Conservation (phyloP, 2,329 filamentous ascomycete genomes). For the Botrytis paeoniae region DNA sequence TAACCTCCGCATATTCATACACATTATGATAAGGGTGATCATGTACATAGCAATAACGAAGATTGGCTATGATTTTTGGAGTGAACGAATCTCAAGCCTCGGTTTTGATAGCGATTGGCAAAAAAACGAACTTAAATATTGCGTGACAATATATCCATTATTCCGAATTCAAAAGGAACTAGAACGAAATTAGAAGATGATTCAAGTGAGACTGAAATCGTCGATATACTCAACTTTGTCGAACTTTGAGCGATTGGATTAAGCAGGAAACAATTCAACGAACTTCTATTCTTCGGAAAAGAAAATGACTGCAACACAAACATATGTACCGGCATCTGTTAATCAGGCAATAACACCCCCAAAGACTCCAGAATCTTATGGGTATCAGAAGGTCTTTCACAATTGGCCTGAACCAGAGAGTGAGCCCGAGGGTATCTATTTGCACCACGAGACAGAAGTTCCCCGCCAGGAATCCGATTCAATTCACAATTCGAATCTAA, state of each 20-base stretch:
- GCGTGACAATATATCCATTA: conserved; percentile 13
- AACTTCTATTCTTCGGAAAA: not conserved
- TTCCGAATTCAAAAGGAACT: not conserved
- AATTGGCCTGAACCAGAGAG: conserved; percentile 31
- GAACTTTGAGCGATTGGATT: not conserved
- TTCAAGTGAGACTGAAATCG: conserved; percentile 1
- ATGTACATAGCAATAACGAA: not conserved
- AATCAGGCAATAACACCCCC: conserved; percentile 27
- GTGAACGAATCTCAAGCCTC: not conserved
- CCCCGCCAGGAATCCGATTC: not conserved
- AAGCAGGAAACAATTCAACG: not conserved
- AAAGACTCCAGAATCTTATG: conserved; percentile 26
- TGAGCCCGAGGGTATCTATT: conserved; percentile 22
- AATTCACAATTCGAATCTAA: conserved; percentile 18
- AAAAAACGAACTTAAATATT: not conserved
- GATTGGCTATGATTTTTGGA: not conserved
- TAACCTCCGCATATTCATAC: conserved; percentile 15
- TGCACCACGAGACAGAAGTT: conserved; percentile 1
- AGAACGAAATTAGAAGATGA: not conserved
- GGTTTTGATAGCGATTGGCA: not conserved
- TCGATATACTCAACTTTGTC: not conserved
- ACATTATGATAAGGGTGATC: conserved; percentile 6
- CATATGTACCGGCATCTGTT: conserved; percentile 28
- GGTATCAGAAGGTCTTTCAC: conserved; percentile 24
- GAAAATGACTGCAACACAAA: conserved; percentile 11